Base-by-base conservation (phyloP, 2,329 filamentous ascomycete genomes). In the Samsoniella hepiali region DNA sequence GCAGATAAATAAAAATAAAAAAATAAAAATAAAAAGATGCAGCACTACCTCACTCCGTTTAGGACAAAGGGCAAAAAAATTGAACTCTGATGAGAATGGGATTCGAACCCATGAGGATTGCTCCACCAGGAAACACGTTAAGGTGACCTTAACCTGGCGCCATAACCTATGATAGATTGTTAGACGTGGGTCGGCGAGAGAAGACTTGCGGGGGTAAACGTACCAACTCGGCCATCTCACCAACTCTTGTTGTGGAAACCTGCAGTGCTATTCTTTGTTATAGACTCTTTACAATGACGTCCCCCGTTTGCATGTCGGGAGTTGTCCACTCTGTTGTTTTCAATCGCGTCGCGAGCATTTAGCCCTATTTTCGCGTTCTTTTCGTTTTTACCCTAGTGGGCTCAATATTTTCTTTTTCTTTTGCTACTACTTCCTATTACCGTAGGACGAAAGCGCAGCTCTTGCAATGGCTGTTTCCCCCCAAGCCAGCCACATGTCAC, bases 61-160 rank as follows among this genome's bases (percentile, higher is more conserved):
- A 15, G 6, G 6, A 2, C 1, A 27, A 32, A 22, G 1, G 32
- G 36, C 53, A 42, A 58, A 61, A 62, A 60, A 60, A 55, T 22
- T 22, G 13, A 31, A 22, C 1, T 40, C n/a, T 62, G 58, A 62
- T 62, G 58, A 62, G 58, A 62, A 42, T 62, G 58, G 58, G 58
- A 62, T 62, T 62, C 50, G 58, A 62, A 62, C 58, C 58, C 58
- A 62, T 42, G 58, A 62, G 58, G 58, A 62, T 62, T 62, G 58
- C 58, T 62, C 58, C 58, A 62, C 58, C 58, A 62, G 58, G 58
- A 62, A 62, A 55, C 50, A 38, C 47, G 40, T 47, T 62, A 62
- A 62, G 58, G 58, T 62, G 34, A 47, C 58, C 58, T 62, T 62
- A 62, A 62, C 58, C 58, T 62, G 58, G 58, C 58, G 58, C 58